Conservation (phyloP, 352 stramenopile species). For the Phytophthora pisi region DNA sequence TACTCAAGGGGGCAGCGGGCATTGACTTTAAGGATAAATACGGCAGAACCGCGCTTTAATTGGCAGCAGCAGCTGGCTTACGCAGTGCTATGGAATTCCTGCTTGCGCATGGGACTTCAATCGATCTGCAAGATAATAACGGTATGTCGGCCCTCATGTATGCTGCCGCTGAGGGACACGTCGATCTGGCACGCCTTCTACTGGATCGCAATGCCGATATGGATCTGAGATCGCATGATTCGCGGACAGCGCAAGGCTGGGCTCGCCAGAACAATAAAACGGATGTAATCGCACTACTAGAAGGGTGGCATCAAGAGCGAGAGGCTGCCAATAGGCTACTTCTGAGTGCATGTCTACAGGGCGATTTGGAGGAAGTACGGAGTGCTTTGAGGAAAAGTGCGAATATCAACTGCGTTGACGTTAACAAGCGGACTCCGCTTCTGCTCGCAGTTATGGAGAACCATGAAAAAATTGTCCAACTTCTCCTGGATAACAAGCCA, state of each 20-base stretch:
- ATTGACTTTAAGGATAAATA: background rate
- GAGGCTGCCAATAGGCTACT: background rate
- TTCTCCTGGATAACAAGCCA: background rate
- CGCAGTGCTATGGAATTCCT: background rate
- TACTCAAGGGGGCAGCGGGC: background rate
- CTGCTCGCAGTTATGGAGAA: background rate
- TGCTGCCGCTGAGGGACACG: background rate
- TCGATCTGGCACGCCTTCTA: slow-evolving; percentile 1
- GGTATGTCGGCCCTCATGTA: background rate
- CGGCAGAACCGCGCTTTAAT: background rate
- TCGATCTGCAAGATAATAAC: background rate
- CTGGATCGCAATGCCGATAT: slow-evolving; percentile 2
- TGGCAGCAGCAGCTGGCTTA: background rate
- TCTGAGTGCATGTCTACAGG: background rate
- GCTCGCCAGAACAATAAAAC: background rate
- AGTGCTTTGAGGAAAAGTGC: background rate
- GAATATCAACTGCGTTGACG: background rate
- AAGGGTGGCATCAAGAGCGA: background rate
- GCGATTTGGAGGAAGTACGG: background rate
- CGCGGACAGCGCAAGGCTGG: slow-evolving; percentile 1
- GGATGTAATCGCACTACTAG: background rate
- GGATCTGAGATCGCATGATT: background rate
- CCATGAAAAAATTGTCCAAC: background rate
- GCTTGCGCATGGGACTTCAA: background rate
- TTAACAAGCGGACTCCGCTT: background rate